Evolutionary conservation across 257 asterid genomes (phyloP).

Genomic region (Nicotiana undulata): DNA sequence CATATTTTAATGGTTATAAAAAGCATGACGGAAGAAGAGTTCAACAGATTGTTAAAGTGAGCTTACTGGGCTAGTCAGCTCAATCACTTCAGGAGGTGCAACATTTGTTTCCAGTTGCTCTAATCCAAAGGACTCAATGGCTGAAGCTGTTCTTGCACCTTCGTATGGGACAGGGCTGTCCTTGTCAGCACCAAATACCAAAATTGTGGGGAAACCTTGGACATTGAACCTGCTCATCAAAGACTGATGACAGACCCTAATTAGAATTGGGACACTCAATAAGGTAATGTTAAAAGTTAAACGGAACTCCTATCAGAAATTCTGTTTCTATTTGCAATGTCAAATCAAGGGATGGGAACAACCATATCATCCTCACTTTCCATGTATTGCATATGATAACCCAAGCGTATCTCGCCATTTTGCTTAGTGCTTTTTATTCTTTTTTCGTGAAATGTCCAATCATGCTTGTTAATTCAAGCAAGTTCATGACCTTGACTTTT

Average conservation of each 20-base stretch:
- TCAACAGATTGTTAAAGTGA: neutral
- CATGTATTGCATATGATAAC: neutral
- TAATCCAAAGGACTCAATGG: constrained; percentile 80
- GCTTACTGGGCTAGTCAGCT: constrained; percentile 76
- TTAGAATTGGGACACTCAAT: constrained; percentile 24
- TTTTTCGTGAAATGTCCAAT: too few species aligned
- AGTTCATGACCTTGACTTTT: neutral
- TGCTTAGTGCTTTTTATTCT: neutral
- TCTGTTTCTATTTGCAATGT: neutral
- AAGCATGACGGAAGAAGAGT: neutral
- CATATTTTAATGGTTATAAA: neutral
- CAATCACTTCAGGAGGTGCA: constrained; percentile 90
- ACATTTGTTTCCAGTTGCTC: constrained; percentile 81
- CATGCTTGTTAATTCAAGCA: neutral
- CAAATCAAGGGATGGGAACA: neutral
- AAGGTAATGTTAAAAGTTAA: neutral
- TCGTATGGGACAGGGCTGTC: constrained; percentile 72
- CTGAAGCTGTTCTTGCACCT: constrained; percentile 90
- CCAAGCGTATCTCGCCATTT: neutral
- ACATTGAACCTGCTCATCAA: constrained; percentile 94
- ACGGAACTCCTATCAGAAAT: neutral
- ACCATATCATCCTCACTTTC: neutral
- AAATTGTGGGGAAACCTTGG: constrained; percentile 94
- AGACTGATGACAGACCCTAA: constrained; percentile 55
- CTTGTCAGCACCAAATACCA: constrained; percentile 95